phyloP scores from a whole-genome alignment of 2,329 filamentous ascomycete species.

The Pseudogymnoascus sp. region DNA sequence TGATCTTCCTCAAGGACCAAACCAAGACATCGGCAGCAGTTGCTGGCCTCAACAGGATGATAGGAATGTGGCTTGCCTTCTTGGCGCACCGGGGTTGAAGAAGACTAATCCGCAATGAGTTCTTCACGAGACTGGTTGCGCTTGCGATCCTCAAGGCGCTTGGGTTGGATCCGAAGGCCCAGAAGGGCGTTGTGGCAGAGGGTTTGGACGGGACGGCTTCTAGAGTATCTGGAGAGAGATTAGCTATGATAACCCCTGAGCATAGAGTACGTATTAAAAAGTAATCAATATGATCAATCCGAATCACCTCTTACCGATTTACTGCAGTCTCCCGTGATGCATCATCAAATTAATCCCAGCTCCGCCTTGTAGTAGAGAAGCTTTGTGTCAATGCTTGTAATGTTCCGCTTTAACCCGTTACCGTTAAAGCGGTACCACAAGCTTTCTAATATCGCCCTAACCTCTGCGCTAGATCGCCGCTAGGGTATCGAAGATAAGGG shows the following conservation, averaged over 20 bases:
- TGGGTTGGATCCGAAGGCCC: too few species aligned
- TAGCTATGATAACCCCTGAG: not conserved
- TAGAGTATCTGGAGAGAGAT: not conserved
- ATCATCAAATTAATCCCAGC: not conserved
- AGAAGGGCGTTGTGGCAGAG: too few species aligned
- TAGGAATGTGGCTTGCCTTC: too few species aligned
- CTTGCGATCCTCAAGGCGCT: too few species aligned
- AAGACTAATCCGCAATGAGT: too few species aligned
- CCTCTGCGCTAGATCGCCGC: not conserved
- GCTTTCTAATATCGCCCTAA: not conserved
- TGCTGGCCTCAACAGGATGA: too few species aligned
- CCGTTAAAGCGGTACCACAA: not conserved
- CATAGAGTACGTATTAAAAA: not conserved
- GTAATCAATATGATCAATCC: not conserved
- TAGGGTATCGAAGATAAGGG: not conserved
- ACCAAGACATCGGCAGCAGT: too few species aligned
- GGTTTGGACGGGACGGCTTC: too few species aligned
- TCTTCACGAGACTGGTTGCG: too few species aligned
- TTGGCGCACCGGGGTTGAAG: too few species aligned
- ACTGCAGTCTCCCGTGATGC: not conserved
- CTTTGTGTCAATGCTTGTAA: not conserved
- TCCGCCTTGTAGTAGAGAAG: not conserved
- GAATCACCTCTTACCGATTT: not conserved
- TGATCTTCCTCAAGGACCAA: constrained; percentile 26
- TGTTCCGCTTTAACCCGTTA: not conserved